phyloP scores from a whole-genome alignment of 2,329 filamentous ascomycete genomes.

The Tolypocladium inflatum region DNA sequence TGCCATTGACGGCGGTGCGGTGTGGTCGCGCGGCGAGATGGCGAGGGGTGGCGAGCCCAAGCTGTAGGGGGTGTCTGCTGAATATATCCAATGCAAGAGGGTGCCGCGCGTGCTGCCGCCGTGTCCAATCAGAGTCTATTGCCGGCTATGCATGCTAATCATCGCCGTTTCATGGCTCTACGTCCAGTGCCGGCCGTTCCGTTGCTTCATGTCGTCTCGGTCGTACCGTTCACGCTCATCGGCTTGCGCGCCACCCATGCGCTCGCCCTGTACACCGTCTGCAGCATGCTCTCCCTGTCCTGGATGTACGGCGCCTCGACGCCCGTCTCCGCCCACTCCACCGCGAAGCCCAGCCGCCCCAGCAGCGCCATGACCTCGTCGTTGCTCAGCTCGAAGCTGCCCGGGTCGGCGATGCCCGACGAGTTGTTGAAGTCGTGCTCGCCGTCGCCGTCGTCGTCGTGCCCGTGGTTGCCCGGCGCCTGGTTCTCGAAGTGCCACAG shows the following conservation, averaged over 20 bases:
- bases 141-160: background rate
- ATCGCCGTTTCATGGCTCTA: background rate
- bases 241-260: conserved; percentile 81
- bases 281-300: conserved; percentile 75
- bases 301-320: conserved; percentile 79
- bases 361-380: conserved; percentile 79
- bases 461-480: conserved; percentile 46
- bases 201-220: background rate
- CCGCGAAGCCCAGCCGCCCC: conserved; percentile 62
- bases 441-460: conserved; percentile 39
- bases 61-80: conserved; percentile 20
- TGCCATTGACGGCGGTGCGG: conserved; percentile 59
- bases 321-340: conserved; percentile 53
- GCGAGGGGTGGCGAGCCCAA: conserved; percentile 25
- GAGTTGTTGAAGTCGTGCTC: conserved; percentile 38
- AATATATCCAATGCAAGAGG: background rate
- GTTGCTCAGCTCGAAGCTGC: conserved; percentile 80
- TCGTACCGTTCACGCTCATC: conserved; percentile 1
- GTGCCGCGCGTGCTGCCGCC: background rate
- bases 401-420: conserved; percentile 75
- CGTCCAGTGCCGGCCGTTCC: background rate
- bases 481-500: conserved; percentile 92
- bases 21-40: conserved; percentile 41
- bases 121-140: background rate
- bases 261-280: conserved; percentile 69